Percentiles rank a stretch among this genome's conserved stretches.
Conservation (phyloP, 2,329 filamentous ascomycete species). For the Stachybotrys echinatus region DNA sequence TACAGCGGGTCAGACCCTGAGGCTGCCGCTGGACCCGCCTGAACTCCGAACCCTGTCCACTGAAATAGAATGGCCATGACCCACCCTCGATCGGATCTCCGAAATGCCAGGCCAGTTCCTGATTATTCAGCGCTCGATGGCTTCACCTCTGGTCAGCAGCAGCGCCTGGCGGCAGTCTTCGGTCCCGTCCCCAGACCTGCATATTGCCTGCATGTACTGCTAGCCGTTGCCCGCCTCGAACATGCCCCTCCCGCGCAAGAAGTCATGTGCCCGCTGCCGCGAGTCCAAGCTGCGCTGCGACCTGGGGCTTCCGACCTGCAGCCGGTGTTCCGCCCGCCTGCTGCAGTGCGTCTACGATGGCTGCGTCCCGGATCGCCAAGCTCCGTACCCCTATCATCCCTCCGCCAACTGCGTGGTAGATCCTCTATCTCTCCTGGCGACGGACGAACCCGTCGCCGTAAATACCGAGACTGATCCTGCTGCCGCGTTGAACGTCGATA, state of each 20-base stretch:
- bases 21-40: background rate
- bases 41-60: background rate
- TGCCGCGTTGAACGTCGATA: background rate
- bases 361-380: background rate
- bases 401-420: background rate
- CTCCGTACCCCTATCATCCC: background rate
- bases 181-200: background rate
- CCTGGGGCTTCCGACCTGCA: conserved; percentile 4
- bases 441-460: background rate
- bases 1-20: background rate
- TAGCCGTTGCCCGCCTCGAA: background rate
- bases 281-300: conserved; percentile 8
- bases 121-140: background rate
- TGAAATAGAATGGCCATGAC: too few species aligned
- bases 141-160: too few species aligned
- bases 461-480: background rate
- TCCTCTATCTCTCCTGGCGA: background rate
- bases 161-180: too few species aligned
- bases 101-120: too few species aligned
- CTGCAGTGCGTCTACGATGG: conserved; percentile 7
- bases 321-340: conserved; percentile 3
- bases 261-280: conserved; percentile 8
- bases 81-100: background rate
- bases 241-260: conserved; percentile 8
- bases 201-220: background rate